A percentile compares a stretch with the other conserved stretches of the same genome.
Conservation (phyloP, 2,329 filamentous ascomycete genomes). For the Colletotrichum costaricense region DNA sequence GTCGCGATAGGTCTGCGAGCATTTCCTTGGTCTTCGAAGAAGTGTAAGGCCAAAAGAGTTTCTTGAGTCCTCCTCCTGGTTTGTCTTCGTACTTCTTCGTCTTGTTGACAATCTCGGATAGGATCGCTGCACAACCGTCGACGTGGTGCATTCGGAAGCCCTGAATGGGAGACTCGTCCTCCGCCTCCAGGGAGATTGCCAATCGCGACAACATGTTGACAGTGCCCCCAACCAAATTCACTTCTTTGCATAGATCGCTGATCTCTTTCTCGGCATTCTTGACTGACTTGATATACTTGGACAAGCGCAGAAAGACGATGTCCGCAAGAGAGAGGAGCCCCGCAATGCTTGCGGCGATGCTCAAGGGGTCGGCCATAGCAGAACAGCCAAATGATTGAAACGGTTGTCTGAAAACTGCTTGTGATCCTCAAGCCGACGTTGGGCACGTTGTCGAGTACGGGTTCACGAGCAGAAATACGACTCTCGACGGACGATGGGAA, state of each 20-base stretch:
- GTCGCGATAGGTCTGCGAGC: not conserved
- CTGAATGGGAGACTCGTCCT: not conserved
- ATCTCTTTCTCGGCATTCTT: not conserved
- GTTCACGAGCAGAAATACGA: too few species aligned
- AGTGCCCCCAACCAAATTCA: not conserved
- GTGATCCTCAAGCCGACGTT: too few species aligned
- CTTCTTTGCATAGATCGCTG: not conserved
- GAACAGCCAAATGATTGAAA: too few species aligned
- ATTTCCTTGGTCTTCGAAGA: not conserved
- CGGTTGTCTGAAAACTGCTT: too few species aligned
- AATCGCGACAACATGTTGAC: not conserved
- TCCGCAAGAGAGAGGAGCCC: slow-evolving; percentile 3
- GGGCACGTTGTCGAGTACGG: rapidly evolving
- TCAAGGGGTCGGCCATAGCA: not conserved
- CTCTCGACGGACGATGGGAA: too few species aligned
- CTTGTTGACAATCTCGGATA: not conserved
- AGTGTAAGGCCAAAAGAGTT: not conserved
- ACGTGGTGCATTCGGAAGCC: slow-evolving; percentile 13
- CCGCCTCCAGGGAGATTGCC: not conserved
- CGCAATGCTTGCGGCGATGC: slow-evolving; percentile 18
- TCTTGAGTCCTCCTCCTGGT: not conserved
- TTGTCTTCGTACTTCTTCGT: not conserved
- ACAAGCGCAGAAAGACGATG: not conserved
- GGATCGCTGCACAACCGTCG: not conserved
- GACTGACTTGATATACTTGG: not conserved